Evolutionary conservation across 345 rosid genomes (phyloP).

Genomic region (Hibiscus trionum): DNA sequence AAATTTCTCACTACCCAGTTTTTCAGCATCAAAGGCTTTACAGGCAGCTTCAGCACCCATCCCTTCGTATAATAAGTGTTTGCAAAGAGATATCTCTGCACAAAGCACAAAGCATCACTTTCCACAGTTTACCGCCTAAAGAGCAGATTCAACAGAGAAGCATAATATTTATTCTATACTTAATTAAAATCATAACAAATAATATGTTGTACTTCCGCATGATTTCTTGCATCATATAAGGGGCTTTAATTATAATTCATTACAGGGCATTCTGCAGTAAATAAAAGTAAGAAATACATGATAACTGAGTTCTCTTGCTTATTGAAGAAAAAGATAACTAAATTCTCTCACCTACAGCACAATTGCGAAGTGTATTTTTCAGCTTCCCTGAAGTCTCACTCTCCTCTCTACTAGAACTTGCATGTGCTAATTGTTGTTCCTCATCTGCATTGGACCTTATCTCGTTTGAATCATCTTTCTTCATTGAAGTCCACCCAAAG

Average conservation of each 20-base stretch:
- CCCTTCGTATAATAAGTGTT: slow-evolving; percentile 48
- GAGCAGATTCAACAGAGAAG: slow-evolving; percentile 10
- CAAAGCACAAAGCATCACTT: slow-evolving; percentile 3
- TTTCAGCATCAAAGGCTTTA: slow-evolving; percentile 49
- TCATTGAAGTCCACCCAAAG: slow-evolving; percentile 27
- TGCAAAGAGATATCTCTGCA: slow-evolving; percentile 45
- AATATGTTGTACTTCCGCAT: neutral
- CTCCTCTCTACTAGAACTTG: slow-evolving; percentile 24
- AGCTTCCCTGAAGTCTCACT: slow-evolving; percentile 28
- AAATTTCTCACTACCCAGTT: slow-evolving; percentile 39
- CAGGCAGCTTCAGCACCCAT: slow-evolving; percentile 63
- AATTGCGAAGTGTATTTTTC: slow-evolving; percentile 27
- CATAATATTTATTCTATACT: slow-evolving; percentile 4
- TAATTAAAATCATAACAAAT: neutral
- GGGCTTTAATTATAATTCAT: neutral
- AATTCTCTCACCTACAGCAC: slow-evolving; percentile 53
- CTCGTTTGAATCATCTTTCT: slow-evolving; percentile 28
- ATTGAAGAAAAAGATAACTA: neutral
- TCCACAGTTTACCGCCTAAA: slow-evolving; percentile 1
- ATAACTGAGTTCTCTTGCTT: neutral
- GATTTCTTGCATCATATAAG: neutral
- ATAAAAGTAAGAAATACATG: neutral
- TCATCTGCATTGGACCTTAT: slow-evolving; percentile 25
- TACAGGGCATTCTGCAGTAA: neutral
- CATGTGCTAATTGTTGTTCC: slow-evolving; percentile 17